A percentile compares a stretch with the other conserved stretches of the same genome.
These are phyloP conservation scores for Asparagopsis taxiformis DNA, from an alignment of 31 red algal genomes.

Conservation along the genomic window DNA sequence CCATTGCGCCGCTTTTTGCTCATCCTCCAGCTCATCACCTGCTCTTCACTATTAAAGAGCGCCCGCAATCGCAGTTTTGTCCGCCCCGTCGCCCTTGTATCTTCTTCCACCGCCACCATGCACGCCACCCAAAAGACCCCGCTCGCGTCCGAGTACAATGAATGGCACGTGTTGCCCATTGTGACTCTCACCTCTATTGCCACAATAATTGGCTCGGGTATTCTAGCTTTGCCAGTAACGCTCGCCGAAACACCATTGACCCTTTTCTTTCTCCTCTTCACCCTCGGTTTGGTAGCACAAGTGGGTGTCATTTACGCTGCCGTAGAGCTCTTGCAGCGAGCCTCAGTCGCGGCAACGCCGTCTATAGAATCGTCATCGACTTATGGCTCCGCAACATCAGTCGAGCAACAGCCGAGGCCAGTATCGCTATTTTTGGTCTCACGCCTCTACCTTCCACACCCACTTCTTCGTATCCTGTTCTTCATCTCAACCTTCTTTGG, in stretches of 20 bases:
- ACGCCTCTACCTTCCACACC: constrained; percentile 36
- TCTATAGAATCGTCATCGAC: not conserved
- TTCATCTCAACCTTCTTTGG: constrained; percentile 49
- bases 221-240: constrained; percentile 86
- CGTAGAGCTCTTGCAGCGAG: constrained; percentile 80
- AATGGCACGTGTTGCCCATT: constrained; percentile 46
- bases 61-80: too few relatives aligned
- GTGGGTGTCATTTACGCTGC: constrained; percentile 40
- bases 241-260: constrained; percentile 48
- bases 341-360: not conserved
- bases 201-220: constrained; percentile 80
- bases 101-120: not conserved
- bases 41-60: too few relatives aligned
- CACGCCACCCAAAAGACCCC: too few relatives aligned
- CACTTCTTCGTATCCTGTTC: constrained; percentile 41
- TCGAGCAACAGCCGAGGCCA: too few relatives aligned
- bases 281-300: constrained; percentile 64
- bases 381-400: too few relatives aligned
- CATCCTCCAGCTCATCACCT: too few relatives aligned
- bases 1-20: too few relatives aligned
- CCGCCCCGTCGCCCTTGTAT: not conserved
- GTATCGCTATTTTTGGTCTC: constrained; percentile 60
- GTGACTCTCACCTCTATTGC: constrained; percentile 56
- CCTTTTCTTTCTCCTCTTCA: constrained; percentile 69
- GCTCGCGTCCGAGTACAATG: constrained; percentile 13